These are phyloP conservation scores for Colletotrichum somersetense DNA, from an alignment of 2,329 filamentous ascomycete genomes.

Conservation along the genomic window DNA sequence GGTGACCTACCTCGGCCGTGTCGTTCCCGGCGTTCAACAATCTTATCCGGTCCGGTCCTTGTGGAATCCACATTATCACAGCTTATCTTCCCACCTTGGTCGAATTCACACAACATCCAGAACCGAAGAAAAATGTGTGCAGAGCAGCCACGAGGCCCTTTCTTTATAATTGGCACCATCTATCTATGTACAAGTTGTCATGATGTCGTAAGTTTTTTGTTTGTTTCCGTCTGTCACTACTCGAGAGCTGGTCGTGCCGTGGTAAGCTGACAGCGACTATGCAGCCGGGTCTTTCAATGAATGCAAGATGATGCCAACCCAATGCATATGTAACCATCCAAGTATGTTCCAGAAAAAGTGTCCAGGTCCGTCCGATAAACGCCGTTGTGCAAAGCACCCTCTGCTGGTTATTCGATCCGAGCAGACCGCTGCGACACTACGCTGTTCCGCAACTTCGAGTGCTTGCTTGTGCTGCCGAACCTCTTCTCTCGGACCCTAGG, in stretches of 20 bases:
- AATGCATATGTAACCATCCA: conserved; percentile 34
- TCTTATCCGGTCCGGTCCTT: not conserved
- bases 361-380: conserved; percentile 9
- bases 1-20: too few relatives aligned
- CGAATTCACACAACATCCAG: not conserved
- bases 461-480: conserved; percentile 22
- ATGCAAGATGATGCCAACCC: conserved; percentile 35
- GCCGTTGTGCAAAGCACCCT: not conserved
- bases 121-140: not conserved
- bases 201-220: conserved; percentile 26
- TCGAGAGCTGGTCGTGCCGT: conserved; percentile 14
- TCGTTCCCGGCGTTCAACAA: not conserved
- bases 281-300: conserved; percentile 14
- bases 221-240: not conserved
- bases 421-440: conserved; percentile 33
- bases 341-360: conserved; percentile 33
- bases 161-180: conserved; percentile 21
- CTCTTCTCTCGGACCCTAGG: conserved; percentile 38
- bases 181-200: conserved; percentile 34
- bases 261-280: conserved; percentile 8
- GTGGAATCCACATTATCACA: not conserved
- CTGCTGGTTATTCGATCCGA: conserved; percentile 27
- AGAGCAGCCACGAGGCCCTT: not conserved
- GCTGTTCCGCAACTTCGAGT: conserved; percentile 30
- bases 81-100: not conserved